Percentiles rank a stretch among this genome's conserved stretches.
Conservation (phyloP, 2,329 filamentous ascomycete species). For the Neonectria neomacrospora region DNA sequence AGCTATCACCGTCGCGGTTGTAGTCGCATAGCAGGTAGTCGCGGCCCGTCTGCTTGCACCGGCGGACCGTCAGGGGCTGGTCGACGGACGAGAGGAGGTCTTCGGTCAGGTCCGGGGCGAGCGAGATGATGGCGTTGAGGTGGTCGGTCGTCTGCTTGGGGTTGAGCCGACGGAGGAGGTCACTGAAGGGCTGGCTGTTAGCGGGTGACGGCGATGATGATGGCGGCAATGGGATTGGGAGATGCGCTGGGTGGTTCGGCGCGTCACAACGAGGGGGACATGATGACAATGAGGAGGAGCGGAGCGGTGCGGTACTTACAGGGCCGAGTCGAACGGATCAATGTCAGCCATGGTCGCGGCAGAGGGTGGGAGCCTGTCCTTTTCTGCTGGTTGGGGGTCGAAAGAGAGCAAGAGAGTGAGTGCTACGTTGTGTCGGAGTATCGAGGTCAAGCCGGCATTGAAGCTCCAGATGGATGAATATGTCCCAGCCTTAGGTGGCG, state of each 20-base stretch:
- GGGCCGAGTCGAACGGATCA: slow-evolving; percentile 79
- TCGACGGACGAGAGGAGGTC: slow-evolving; percentile 98
- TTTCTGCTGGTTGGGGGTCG: neutral
- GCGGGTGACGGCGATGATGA: neutral
- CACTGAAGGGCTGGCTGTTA: slow-evolving; percentile 62
- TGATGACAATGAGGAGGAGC: slow-evolving; percentile 23
- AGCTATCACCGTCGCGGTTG: slow-evolving; percentile 98
- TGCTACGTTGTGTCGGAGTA: slow-evolving; percentile 6
- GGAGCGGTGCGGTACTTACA: slow-evolving; percentile 63
- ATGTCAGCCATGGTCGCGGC: slow-evolving; percentile 58
- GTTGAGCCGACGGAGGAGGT: slow-evolving; percentile 97
- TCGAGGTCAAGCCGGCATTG: slow-evolving; percentile 33
- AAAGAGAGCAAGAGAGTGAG: neutral
- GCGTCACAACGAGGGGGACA: neutral
- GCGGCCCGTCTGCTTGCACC: slow-evolving; percentile 87
- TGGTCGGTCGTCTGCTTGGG: slow-evolving; percentile 91
- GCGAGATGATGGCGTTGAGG: slow-evolving; percentile 86
- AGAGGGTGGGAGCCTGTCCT: neutral
- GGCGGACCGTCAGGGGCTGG: slow-evolving; percentile 87
- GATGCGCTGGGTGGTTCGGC: neutral
- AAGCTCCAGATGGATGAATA: slow-evolving; percentile 28
- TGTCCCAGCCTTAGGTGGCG: slow-evolving; percentile 31
- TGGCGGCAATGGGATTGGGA: neutral
- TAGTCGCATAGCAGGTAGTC: slow-evolving; percentile 99
- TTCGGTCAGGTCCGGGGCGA: slow-evolving; percentile 93